These are phyloP conservation scores for Rhinocladiella similis DNA, from an alignment of 2,329 filamentous ascomycete genomes.

Conservation along the genomic window DNA sequence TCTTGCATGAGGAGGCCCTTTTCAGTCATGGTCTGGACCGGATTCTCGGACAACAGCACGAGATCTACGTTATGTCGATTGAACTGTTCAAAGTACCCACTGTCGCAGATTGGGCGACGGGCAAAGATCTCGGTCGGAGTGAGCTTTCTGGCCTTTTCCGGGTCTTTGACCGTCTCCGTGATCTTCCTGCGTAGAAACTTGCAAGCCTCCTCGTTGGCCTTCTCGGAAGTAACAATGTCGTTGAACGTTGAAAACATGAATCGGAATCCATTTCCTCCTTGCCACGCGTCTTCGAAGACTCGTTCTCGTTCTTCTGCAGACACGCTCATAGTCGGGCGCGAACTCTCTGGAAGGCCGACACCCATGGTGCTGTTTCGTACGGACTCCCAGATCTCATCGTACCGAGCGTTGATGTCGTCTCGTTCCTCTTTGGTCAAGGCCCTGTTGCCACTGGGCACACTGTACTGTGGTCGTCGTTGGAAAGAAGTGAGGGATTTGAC, in stretches of 20 bases:
- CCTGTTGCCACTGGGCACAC: conserved; percentile 8
- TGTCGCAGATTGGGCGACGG: conserved; percentile 21
- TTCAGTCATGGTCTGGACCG: conserved; percentile 42
- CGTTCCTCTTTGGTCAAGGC: conserved; percentile 9
- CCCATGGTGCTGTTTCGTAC: conserved; percentile 30
- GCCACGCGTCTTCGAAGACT: conserved; percentile 35
- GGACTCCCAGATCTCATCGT: conserved; percentile 35
- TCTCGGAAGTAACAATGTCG: conserved; percentile 38
- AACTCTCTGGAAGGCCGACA: conserved; percentile 23
- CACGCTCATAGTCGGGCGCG: background rate
- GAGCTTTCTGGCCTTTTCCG: conserved; percentile 36
- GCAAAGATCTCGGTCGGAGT: conserved; percentile 20
- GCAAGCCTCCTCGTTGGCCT: conserved; percentile 55
- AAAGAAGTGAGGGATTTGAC: conserved; percentile 35
- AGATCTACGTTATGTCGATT: conserved; percentile 49
- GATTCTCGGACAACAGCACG: conserved; percentile 43
- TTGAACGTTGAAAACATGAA: conserved; percentile 40
- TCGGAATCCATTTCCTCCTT: conserved; percentile 38
- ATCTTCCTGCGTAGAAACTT: conserved; percentile 57
- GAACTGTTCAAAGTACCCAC: conserved; percentile 46
- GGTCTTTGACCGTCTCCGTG: conserved; percentile 52
- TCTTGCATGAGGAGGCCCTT: conserved; percentile 43
- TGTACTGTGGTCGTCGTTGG: conserved; percentile 35
- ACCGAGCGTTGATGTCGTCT: conserved; percentile 33
- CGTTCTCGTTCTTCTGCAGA: conserved; percentile 20